A percentile compares a stretch with the other conserved stretches of the same genome.
These are phyloP conservation scores for Talaromyces sp. DNA, from an alignment of 2,329 filamentous ascomycete genomes.

Conservation along the genomic window DNA sequence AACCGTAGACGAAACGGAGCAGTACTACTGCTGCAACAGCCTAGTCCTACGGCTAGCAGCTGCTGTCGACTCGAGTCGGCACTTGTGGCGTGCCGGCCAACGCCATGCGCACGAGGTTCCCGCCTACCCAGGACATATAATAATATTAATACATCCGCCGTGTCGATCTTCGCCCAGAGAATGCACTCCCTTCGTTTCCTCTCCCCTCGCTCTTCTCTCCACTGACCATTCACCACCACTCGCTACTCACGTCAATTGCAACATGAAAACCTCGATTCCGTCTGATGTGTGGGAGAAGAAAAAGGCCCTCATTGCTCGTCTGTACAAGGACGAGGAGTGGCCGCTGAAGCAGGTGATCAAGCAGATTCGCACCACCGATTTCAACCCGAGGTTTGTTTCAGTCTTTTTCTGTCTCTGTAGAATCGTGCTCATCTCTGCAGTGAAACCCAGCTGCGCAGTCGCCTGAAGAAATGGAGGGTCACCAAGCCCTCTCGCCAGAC, in stretches of 20 bases:
- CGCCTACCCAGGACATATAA: no score
- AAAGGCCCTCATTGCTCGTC: slow-evolving; percentile 33
- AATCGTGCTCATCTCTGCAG: slow-evolving; percentile 19
- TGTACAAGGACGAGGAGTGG: slow-evolving; percentile 42
- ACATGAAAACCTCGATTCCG: slow-evolving; percentile 39
- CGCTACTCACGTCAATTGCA: slow-evolving; percentile 5
- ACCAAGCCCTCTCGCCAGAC: slow-evolving; percentile 40
- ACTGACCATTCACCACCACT: not conserved
- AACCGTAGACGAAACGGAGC: not conserved
- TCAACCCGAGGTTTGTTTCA: slow-evolving; percentile 36
- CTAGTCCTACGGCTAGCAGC: not conserved
- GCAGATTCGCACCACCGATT: slow-evolving; percentile 36
- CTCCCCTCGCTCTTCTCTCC: slow-evolving; percentile 7
- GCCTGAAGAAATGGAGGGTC: slow-evolving; percentile 41
- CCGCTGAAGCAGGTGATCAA: slow-evolving; percentile 41
- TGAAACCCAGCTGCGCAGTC: slow-evolving; percentile 40
- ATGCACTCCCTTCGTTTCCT: not conserved
- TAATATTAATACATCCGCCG: not conserved
- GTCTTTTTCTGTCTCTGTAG: no score
- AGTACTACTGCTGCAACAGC: not conserved
- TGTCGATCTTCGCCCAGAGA: slow-evolving; percentile 8
- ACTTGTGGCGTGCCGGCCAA: not conserved
- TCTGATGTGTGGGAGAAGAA: slow-evolving; percentile 41
- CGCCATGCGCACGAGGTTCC: not conserved
- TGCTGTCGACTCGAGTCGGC: not conserved